Evolutionary conservation across 495 filamentous ascomycete species (phyloP).

Genomic region (Niebla homalea): DNA sequence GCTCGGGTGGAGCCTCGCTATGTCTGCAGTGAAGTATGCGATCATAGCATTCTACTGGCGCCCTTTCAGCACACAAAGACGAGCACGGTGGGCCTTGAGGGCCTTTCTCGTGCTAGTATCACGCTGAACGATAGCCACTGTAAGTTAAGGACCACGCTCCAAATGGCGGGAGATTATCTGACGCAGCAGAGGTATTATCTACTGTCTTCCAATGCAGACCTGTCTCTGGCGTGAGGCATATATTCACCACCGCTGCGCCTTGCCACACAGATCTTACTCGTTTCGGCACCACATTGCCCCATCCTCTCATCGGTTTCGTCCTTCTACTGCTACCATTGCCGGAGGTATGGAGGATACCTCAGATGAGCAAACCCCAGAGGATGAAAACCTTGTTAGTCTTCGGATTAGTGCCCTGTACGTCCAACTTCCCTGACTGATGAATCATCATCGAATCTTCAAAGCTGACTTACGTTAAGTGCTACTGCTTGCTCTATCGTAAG

Average conservation of each 20-base stretch:
- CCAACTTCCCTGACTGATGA: too few species aligned
- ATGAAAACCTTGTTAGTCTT: constrained; percentile 7
- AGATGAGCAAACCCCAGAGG: constrained; percentile 21
- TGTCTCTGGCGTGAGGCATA: constrained; percentile 16
- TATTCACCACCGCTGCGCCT: too few species aligned
- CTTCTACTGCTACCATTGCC: constrained; percentile 29
- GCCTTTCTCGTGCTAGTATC: constrained; percentile 19
- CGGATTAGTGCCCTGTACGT: constrained; percentile 6
- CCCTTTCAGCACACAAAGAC: constrained; percentile 18
- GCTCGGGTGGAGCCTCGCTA: constrained; percentile 8
- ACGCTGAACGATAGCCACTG: background rate
- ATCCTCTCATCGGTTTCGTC: constrained; percentile 23
- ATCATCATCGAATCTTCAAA: too few species aligned
- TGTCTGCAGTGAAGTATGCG: constrained; percentile 23
- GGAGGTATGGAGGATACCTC: constrained; percentile 22
- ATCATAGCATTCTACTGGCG: constrained; percentile 31
- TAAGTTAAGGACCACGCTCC: background rate
- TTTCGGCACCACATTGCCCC: constrained; percentile 14
- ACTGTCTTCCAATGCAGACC: constrained; percentile 24
- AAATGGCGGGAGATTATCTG: background rate
- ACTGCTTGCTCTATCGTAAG: background rate
- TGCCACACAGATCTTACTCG: too few species aligned
- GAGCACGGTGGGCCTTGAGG: constrained; percentile 14
- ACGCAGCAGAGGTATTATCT: constrained; percentile 12
- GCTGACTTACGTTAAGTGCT: too few species aligned